Conservation (phyloP, 805 yeast genomes). For the Candida dendrica region DNA sequence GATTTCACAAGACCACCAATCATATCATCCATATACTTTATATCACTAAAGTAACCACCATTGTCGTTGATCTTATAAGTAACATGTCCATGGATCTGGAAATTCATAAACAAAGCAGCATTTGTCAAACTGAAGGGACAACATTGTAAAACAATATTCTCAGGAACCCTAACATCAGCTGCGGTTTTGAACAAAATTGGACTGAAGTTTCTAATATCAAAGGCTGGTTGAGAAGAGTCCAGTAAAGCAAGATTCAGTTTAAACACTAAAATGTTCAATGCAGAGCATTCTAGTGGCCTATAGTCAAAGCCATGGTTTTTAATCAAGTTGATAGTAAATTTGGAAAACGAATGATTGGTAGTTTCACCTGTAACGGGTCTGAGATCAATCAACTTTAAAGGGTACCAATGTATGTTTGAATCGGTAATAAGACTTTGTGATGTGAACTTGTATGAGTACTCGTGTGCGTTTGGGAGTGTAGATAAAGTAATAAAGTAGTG, state of each 20-base stretch:
- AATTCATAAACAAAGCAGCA: constrained; percentile 19
- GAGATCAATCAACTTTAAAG: constrained; percentile 4
- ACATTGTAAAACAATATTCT: constrained; percentile 13
- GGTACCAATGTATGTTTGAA: constrained; percentile 13
- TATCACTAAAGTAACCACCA: constrained; percentile 17
- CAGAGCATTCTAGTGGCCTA: constrained; percentile 8
- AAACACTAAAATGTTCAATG: constrained; percentile 13
- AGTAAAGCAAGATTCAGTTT: constrained; percentile 3
- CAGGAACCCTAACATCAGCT: constrained; percentile 8
- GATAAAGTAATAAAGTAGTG: constrained; percentile 14
- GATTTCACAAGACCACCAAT: constrained; percentile 19
- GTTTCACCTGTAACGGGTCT: background rate
- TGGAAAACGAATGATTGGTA: background rate
- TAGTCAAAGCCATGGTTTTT: constrained; percentile 10
- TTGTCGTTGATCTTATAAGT: constrained; percentile 8
- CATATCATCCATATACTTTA: constrained; percentile 19
- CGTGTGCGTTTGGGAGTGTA: constrained; percentile 9
- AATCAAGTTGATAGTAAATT: constrained; percentile 1
- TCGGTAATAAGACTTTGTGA: constrained; percentile 6
- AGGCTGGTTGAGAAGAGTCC: constrained; percentile 4
- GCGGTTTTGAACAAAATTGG: constrained; percentile 8
- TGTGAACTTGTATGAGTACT: constrained; percentile 10
- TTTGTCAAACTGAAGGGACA: constrained; percentile 24
- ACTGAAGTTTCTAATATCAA: constrained; percentile 5
- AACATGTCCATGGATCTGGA: constrained; percentile 13